phyloP scores from a whole-genome alignment of 495 filamentous ascomycete species.

The Peziza echinospora region DNA sequence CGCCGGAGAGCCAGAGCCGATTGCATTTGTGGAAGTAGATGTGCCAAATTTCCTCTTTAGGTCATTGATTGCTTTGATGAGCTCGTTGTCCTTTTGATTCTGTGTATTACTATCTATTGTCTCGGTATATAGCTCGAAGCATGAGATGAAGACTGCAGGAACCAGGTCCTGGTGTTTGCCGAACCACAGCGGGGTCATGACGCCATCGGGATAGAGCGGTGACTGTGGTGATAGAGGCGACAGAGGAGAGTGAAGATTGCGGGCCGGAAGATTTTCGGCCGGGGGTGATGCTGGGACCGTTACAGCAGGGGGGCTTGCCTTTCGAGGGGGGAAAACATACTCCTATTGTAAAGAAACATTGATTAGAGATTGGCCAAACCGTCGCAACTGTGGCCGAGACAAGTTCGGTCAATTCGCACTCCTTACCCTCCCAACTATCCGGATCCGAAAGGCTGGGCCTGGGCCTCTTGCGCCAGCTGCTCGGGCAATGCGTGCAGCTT shows the following conservation, averaged over 20 bases:
- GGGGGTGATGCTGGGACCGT: constrained; percentile 26
- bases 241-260: constrained; percentile 59
- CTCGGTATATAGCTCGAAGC: constrained; percentile 37
- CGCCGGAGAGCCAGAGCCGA: not conserved
- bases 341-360: constrained; percentile 22
- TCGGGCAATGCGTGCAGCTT: not conserved
- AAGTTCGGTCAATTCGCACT: constrained; percentile 8
- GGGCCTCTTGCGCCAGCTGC: constrained; percentile 12
- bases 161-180: constrained; percentile 65
- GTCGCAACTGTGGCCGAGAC: not conserved
- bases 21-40: constrained; percentile 1
- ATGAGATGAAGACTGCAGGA: constrained; percentile 57
- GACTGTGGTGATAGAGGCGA: constrained; percentile 69
- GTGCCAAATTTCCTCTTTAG: constrained; percentile 27
- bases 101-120: constrained; percentile 45
- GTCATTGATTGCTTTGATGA: constrained; percentile 69
- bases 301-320: constrained; percentile 37
- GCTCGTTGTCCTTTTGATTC: constrained; percentile 57
- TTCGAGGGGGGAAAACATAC: constrained; percentile 38
- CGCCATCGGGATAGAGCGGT: constrained; percentile 62
- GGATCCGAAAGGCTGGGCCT: constrained; percentile 35
- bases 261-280: constrained; percentile 23
- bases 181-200: constrained; percentile 61
- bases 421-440: constrained; percentile 58
- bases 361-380: not conserved